A percentile compares a stretch with the other conserved stretches of the same genome.
Conservation (phyloP, 345 rosid species). For the Mallotus nudiflorus region DNA sequence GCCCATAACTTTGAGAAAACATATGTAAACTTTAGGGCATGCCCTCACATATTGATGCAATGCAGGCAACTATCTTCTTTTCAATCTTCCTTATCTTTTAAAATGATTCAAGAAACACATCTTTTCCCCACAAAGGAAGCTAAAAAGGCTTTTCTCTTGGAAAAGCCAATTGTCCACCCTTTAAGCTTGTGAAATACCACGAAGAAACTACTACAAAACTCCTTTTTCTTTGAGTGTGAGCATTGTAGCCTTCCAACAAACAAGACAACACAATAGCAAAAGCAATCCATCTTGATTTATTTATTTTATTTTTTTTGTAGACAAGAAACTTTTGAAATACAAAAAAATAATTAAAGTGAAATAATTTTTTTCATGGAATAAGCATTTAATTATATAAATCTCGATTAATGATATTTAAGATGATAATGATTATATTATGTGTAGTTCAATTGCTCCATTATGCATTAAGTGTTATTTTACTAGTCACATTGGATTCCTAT, state of each 20-base stretch:
- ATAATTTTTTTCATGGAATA: not conserved
- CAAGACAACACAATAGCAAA: too few relatives aligned
- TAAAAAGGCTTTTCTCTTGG: constrained; percentile 5
- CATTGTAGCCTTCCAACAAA: not conserved
- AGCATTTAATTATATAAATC: not conserved
- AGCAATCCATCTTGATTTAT: too few relatives aligned
- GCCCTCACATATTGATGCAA: constrained; percentile 17
- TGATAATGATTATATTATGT: not conserved
- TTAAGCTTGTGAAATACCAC: constrained; percentile 9
- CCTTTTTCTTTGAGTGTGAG: not conserved
- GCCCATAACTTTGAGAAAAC: constrained; percentile 11
- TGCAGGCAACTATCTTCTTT: too few relatives aligned
- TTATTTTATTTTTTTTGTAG: not conserved
- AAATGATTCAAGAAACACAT: constrained; percentile 10
- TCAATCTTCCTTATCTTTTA: too few relatives aligned
- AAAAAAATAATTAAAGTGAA: too few relatives aligned
- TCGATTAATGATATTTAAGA: not conserved
- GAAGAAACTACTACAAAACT: not conserved
- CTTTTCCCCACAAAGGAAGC: constrained; percentile 8
- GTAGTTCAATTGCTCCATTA: not conserved
- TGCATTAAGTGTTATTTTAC: not conserved
- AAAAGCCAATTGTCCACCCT: constrained; percentile 23
- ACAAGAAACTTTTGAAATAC: too few relatives aligned
- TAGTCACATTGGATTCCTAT: constrained; percentile 6
- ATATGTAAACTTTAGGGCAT: constrained; percentile 17